These are phyloP conservation scores for Microcyclospora tardicrescens DNA, from an alignment of 2,329 filamentous ascomycete species.

Conservation along the genomic window DNA sequence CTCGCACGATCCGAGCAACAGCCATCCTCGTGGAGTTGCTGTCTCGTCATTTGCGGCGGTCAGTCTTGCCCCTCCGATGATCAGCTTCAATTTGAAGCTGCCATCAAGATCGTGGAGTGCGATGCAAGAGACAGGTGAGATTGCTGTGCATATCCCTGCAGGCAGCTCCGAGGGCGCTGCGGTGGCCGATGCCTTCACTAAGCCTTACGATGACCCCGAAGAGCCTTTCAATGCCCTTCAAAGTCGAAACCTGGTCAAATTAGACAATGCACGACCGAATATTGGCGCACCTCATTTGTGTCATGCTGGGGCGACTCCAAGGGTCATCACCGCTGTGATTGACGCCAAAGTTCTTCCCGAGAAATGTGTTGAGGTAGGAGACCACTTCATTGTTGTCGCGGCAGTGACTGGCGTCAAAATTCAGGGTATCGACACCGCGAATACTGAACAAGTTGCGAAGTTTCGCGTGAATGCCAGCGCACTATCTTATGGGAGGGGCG, in stretches of 20 bases:
- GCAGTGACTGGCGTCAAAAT: constrained; percentile 16
- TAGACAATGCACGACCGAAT: too few species aligned
- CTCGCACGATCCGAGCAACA: constrained; percentile 2
- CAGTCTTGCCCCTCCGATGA: constrained; percentile 41
- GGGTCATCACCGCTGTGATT: too few species aligned
- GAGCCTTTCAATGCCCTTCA: constrained; percentile 10
- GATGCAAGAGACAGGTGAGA: constrained; percentile 29
- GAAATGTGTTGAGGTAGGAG: constrained; percentile 28
- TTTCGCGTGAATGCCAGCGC: too few species aligned
- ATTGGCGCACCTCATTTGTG: too few species aligned
- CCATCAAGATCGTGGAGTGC: constrained; percentile 45
- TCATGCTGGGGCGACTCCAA: too few species aligned
- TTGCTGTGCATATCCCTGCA: constrained; percentile 40
- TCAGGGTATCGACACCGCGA: background rate
- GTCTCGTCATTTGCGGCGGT: constrained; percentile 51
- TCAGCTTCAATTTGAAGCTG: constrained; percentile 48
- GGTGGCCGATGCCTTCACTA: constrained; percentile 22
- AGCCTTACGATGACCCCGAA: constrained; percentile 10
- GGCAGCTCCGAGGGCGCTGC: constrained; percentile 18
- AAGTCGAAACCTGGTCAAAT: too few species aligned
- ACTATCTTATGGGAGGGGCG: too few species aligned
- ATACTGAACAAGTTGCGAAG: too few species aligned
- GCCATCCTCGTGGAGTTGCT: constrained; percentile 37
- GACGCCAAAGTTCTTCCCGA: constrained; percentile 24
- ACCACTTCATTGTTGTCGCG: constrained; percentile 37